Conservation (phyloP, 345 rosid genomes). For the Populus pruinosa region DNA sequence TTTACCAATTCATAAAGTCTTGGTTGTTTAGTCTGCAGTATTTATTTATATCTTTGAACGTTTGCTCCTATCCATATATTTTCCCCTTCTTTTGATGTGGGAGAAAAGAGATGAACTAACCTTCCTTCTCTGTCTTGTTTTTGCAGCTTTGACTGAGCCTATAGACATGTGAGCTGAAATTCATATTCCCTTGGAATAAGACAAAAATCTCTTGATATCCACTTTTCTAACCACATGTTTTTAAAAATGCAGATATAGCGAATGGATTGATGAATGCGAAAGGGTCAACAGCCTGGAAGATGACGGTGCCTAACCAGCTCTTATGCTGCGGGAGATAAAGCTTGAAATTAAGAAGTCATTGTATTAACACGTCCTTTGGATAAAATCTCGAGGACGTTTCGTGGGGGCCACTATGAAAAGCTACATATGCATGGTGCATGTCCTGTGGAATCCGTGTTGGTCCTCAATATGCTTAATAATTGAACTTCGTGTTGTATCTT, state of each 20-base stretch:
- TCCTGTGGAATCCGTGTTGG: not conserved
- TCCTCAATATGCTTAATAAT: not conserved
- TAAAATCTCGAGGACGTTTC: not conserved
- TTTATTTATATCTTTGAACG: not conserved
- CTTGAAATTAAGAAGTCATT: not conserved
- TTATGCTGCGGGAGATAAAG: not conserved
- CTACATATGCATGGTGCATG: constrained; percentile 1
- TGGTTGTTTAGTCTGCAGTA: not conserved
- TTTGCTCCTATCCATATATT: not conserved
- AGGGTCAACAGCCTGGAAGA: constrained; percentile 22
- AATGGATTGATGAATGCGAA: constrained; percentile 94
- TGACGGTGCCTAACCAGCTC: constrained; percentile 13
- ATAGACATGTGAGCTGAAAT: constrained; percentile 78
- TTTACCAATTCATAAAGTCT: not conserved
- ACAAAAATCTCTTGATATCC: not conserved
- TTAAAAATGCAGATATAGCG: constrained; percentile 64
- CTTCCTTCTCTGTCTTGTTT: constrained; percentile 12
- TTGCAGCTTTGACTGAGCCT: constrained; percentile 81
- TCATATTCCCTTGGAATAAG: not conserved
- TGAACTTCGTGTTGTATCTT: not conserved
- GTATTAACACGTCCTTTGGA: not conserved
- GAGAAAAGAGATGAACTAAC: not conserved
- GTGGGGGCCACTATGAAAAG: not conserved
- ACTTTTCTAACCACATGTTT: not conserved
- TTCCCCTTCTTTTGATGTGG: not conserved